Evolutionary conservation across 139 green algal species (phyloP).

Genomic region (Ettlia oleoabundans): DNA sequence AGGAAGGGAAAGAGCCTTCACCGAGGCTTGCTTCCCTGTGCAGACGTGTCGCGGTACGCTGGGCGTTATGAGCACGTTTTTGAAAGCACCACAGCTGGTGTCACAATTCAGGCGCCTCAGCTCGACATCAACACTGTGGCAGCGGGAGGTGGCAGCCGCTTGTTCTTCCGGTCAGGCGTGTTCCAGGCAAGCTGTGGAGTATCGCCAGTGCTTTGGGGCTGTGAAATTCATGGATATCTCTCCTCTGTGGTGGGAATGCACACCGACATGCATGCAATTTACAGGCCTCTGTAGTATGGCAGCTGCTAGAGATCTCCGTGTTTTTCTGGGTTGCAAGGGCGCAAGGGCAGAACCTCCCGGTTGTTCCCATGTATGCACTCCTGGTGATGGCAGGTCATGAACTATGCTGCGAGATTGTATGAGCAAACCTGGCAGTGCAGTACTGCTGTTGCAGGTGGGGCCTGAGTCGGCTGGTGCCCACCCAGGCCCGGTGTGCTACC

Average conservation of each 20-base stretch:
- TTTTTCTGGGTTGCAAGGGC: not conserved
- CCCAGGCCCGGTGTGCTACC: slow-evolving; percentile 96
- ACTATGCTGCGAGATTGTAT: no score
- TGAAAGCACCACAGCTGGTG: slow-evolving; percentile 92
- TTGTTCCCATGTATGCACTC: no score
- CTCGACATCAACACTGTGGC: slow-evolving; percentile 99
- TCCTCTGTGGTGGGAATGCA: no score
- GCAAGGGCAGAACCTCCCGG: no score
- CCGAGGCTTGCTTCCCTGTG: no score
- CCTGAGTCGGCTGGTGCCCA: slow-evolving; percentile 95
- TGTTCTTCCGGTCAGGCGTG: slow-evolving; percentile 75
- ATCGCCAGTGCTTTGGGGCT: no score
- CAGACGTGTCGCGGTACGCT: slow-evolving; percentile 92
- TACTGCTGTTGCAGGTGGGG: slow-evolving; percentile 64
- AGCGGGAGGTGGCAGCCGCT: slow-evolving; percentile 87
- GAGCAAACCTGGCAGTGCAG: no score
- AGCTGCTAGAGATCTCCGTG: not conserved
- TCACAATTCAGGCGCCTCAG: slow-evolving; percentile 90
- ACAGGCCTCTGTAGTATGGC: not conserved
- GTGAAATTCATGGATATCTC: no score
- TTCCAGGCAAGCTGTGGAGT: slow-evolving; percentile 57
- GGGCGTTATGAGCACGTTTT: slow-evolving; percentile 92
- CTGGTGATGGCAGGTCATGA: no score
- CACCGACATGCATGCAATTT: no score
- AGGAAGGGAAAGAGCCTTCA: no score